Evolutionary conservation across 768 basidiomycete species (phyloP).

Genomic region (Clavulina sp.): DNA sequence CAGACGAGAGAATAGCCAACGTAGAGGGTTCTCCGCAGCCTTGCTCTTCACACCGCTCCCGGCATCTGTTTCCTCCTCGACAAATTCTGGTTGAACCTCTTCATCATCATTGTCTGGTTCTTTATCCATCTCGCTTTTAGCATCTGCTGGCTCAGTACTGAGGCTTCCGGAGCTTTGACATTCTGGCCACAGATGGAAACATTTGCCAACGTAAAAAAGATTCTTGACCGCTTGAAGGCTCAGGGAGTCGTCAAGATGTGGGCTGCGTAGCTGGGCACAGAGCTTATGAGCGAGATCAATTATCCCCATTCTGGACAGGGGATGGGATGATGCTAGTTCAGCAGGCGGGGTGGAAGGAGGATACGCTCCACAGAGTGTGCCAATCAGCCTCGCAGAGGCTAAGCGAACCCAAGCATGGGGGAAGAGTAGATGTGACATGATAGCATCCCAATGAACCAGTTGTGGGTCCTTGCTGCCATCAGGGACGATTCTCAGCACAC

Average conservation of each 20-base stretch:
- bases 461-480: conserved; percentile 14
- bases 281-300: conserved; percentile 55
- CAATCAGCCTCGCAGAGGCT: conserved; percentile 59
- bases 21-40: conserved; percentile 33
- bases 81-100: conserved; percentile 14
- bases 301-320: conserved; percentile 39
- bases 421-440: conserved; percentile 56
- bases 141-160: conserved; percentile 1
- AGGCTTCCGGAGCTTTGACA: conserved; percentile 12
- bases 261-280: conserved; percentile 64
- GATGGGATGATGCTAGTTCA: conserved; percentile 21
- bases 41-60: neutral
- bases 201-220: conserved; percentile 79
- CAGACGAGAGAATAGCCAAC: conserved; percentile 89
- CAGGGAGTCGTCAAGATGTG: conserved; percentile 53
- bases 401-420: conserved; percentile 92
- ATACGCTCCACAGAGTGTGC: conserved; percentile 42
- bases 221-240: conserved; percentile 82
- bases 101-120: conserved; percentile 13
- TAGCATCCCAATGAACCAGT: conserved; percentile 40
- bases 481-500: conserved; percentile 33
- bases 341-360: conserved; percentile 25
- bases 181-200: conserved; percentile 32
- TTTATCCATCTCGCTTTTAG: conserved; percentile 8
- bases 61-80: conserved; percentile 18